phyloP scores from a whole-genome alignment of 208 protist genomes.

The Porcisia hertigi region DNA sequence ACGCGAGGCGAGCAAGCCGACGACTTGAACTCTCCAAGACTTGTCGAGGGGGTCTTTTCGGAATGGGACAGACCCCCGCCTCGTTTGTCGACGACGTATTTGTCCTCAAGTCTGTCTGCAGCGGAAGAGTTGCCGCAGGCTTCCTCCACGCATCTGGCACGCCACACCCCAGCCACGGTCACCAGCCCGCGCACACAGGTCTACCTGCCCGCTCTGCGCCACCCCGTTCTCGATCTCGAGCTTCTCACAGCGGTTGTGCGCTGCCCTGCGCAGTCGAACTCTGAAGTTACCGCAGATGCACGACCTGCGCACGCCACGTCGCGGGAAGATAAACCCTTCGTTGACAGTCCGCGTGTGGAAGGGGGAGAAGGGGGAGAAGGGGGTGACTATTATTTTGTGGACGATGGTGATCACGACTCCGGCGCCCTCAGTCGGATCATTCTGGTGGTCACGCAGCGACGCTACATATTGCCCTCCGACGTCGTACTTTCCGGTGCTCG shows the following conservation, averaged over 20 bases:
- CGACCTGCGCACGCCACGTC: background rate
- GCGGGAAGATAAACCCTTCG: slow-evolving; percentile 1
- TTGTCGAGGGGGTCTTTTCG: slow-evolving; percentile 1
- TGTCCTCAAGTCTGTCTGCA: background rate
- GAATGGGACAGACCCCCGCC: slow-evolving; percentile 13
- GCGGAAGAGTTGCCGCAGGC: slow-evolving; percentile 19
- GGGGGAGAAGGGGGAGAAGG: slow-evolving; percentile 5
- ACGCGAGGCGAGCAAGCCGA: background rate
- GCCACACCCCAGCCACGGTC: background rate
- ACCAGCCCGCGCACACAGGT: slow-evolving; percentile 23
- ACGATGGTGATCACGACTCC: background rate
- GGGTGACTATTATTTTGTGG: slow-evolving; percentile 15
- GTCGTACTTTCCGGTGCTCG: slow-evolving; percentile 59
- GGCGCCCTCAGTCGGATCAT: slow-evolving; percentile 27
- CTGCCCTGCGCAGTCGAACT: background rate
- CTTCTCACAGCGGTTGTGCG: slow-evolving; percentile 9
- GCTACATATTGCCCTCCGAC: slow-evolving; percentile 56
- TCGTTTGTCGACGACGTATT: slow-evolving; percentile 1
- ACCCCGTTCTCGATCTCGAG: slow-evolving; percentile 50
- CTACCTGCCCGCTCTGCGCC: slow-evolving; percentile 66
- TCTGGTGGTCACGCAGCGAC: slow-evolving; percentile 62
- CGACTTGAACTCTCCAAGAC: background rate
- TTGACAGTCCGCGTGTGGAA: background rate
- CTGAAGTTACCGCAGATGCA: background rate
- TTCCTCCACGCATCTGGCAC: slow-evolving; percentile 3